Evolutionary conservation across 2,329 filamentous ascomycete species (phyloP).

Genomic region (Colletotrichum eremochloae): DNA sequence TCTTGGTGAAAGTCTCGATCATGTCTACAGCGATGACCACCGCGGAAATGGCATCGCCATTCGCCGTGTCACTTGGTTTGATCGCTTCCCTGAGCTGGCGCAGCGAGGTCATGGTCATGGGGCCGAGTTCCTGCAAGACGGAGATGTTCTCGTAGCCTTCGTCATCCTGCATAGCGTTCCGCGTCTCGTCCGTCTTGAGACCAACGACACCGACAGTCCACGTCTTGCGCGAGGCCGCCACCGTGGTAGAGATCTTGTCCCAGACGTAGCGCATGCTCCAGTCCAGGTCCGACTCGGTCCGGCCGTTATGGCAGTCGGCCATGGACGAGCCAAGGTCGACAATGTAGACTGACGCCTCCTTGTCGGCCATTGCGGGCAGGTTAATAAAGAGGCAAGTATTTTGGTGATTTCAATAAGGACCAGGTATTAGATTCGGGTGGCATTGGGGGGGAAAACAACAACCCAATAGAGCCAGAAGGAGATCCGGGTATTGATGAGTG

Average conservation of each 20-base stretch:
- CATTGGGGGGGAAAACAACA: neutral
- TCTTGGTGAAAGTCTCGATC: conserved; percentile 84
- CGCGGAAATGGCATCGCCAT: conserved; percentile 89
- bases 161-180: conserved; percentile 76
- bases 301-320: conserved; percentile 77
- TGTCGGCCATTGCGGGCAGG: conserved; percentile 78
- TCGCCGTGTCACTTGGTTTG: conserved; percentile 74
- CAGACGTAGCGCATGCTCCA: conserved; percentile 93
- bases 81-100: conserved; percentile 73
- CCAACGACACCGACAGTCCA: conserved; percentile 85
- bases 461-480: neutral
- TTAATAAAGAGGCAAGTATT: conserved; percentile 10
- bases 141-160: conserved; percentile 86
- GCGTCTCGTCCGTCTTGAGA: conserved; percentile 82
- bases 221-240: conserved; percentile 75
- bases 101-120: conserved; percentile 76
- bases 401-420: neutral
- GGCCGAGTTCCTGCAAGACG: conserved; percentile 77
- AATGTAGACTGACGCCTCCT: conserved; percentile 93
- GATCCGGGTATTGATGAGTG: conserved; percentile 14
- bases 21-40: conserved; percentile 88
- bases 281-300: conserved; percentile 84
- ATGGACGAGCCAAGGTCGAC: conserved; percentile 91
- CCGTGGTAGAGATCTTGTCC: conserved; percentile 85
- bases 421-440: neutral